A percentile compares a stretch with the other conserved stretches of the same genome.
Conservation (phyloP, 768 basidiomycete genomes). For the Sporobolomyces roseus region DNA sequence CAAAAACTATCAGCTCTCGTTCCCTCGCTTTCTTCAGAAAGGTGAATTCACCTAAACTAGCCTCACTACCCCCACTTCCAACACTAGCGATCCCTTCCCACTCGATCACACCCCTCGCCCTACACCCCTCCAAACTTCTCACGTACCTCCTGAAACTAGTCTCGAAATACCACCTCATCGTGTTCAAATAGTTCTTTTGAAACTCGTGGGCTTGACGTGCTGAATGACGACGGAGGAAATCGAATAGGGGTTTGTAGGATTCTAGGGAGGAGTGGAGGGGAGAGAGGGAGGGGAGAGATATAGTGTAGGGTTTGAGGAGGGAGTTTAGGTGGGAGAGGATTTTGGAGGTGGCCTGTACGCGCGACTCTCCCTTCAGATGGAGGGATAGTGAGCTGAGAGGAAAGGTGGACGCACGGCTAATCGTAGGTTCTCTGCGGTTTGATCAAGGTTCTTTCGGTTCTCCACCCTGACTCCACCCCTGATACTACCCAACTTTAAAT, state of each 20-base stretch:
- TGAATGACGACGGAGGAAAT: conserved; percentile 79
- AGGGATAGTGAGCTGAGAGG: too few relatives aligned
- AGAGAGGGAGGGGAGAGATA: conserved; percentile 83
- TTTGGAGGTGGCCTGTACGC: conserved; percentile 88
- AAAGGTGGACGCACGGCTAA: conserved; percentile 63
- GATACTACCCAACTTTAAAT: conserved; percentile 64
- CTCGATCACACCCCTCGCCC: conserved; percentile 53
- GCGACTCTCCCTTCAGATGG: too few relatives aligned
- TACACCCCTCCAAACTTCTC: conserved; percentile 72
- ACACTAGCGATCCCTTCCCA: conserved; percentile 33
- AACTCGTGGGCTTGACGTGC: conserved; percentile 77
- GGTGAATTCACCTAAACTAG: conserved; percentile 14
- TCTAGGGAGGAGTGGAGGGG: conserved; percentile 82
- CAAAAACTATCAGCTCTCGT: background rate
- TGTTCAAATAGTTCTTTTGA: conserved; percentile 75
- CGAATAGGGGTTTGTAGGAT: conserved; percentile 75
- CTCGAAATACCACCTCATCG: conserved; percentile 87
- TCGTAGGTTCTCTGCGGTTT: conserved; percentile 78
- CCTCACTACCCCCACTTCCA: conserved; percentile 6
- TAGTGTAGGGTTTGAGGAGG: conserved; percentile 74
- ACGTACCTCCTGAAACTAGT: conserved; percentile 89
- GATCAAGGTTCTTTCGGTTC: conserved; percentile 74
- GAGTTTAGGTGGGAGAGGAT: conserved; percentile 79
- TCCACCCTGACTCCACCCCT: conserved; percentile 75
- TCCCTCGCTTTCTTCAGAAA: background rate